Base-by-base conservation (phyloP, 306 rosid species). In the Cucumis hystrix region DNA sequence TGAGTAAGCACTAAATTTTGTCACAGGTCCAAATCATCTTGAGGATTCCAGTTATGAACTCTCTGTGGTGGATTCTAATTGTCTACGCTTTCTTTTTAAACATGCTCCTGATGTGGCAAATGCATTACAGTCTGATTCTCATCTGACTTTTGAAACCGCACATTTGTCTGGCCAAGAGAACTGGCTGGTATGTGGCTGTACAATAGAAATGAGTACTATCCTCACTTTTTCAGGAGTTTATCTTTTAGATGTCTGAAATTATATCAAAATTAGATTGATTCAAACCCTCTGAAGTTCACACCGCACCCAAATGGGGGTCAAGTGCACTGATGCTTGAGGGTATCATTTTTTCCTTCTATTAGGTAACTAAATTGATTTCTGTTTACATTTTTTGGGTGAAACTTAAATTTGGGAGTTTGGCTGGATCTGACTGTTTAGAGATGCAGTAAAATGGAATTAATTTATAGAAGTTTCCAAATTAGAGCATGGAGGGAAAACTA, bases 31-130 rank as follows among this genome's bases (percentile, higher is more conserved):
- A 56, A 88, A 87, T 83, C 88, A 67, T 81, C 81, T 92, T 75
- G 74, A 85, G 77, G 92, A 96, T 64, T 86, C 99, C 79, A 92
- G 88, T 54, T 96, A 86, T 79, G 98, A 96, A 71, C 82, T 96
- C 51, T 83, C 98, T 78, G 98, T 96, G 25, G 86, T 88, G 81
- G 99, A 96, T 88, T 92, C 99, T 87, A 96, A 96, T 87, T 92
- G 97, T 14, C 85, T 96, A 75, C 86, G 10, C 78, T 96, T 96
- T 85, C 81, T 96, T 79, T 91, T 90, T 86, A 89, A 91, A 77
- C 74, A 96, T 77, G 92, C 90, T 60, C 98, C 99, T 55, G 88
- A 91, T 60, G 92, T 89, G 84, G 97, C 97, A 79, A 87, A 86
- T 74, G 89, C 87, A 75, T 88, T 96, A 86, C 86, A 89, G 52